Evolutionary conservation across 139 green algal genomes (phyloP).

Genomic region (Tetraselmis striata): DNA sequence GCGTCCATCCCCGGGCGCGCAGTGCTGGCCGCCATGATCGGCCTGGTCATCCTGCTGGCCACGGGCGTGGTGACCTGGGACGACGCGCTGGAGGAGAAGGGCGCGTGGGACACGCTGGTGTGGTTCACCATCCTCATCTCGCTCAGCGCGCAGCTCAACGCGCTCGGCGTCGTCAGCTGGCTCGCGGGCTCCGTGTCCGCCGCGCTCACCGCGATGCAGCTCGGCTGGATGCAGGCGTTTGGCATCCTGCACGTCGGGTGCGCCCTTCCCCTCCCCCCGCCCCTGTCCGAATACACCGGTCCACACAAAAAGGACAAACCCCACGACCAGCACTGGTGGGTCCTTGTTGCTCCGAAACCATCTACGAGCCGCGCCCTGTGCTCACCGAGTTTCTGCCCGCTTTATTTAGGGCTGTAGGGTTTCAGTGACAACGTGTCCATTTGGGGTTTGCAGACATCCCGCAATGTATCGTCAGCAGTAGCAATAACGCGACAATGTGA

Average conservation of each 20-base stretch:
- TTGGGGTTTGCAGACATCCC: too few species aligned
- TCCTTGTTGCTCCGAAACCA: neutral
- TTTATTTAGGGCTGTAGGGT: too few species aligned
- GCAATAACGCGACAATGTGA: too few species aligned
- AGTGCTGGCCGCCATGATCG: conserved; percentile 34
- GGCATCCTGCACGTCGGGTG: conserved; percentile 22
- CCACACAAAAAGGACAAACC: neutral
- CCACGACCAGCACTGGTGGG: neutral
- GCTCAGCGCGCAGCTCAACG: conserved; percentile 31
- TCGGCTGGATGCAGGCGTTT: conserved; percentile 23
- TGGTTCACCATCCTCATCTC: conserved; percentile 44
- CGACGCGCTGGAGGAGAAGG: conserved; percentile 9
- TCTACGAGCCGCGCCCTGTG: too few species aligned
- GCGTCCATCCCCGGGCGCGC: conserved; percentile 12
- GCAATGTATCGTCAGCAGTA: too few species aligned
- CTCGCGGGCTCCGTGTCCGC: neutral
- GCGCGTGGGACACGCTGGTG: conserved; percentile 44
- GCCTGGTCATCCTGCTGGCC: conserved; percentile 30
- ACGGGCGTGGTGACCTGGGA: conserved; percentile 21
- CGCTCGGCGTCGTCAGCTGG: conserved; percentile 25
- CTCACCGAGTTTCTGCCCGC: too few species aligned
- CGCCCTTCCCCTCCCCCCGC: conserved; percentile 20
- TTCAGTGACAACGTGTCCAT: too few species aligned
- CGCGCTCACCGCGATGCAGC: neutral
- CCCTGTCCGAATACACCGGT: neutral